Conservation (phyloP, 495 filamentous ascomycete species). For the Neurospora africana region DNA sequence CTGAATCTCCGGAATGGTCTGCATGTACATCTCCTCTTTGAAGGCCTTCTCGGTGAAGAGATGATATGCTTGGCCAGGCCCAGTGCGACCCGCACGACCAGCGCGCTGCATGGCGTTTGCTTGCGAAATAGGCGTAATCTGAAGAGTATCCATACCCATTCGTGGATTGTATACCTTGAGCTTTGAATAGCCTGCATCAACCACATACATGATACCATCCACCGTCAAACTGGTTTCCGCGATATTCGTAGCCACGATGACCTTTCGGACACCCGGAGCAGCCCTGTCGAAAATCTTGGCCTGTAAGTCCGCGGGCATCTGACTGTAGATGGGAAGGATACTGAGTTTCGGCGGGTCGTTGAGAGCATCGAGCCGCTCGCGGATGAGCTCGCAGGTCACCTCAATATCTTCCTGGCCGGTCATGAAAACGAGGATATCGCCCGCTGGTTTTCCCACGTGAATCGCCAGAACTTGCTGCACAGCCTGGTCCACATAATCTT, state of each 20-base stretch:
- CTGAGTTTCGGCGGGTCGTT: constrained; percentile 93
- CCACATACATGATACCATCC: constrained; percentile 98
- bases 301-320: constrained; percentile 97
- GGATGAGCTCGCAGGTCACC: constrained; percentile 84
- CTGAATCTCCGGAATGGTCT: constrained; percentile 97
- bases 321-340: constrained; percentile 96
- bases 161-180: constrained; percentile 97
- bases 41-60: constrained; percentile 92
- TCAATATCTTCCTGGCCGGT: constrained; percentile 99
- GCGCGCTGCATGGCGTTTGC: constrained; percentile 91
- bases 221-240: constrained; percentile 97
- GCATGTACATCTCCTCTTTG: constrained; percentile 93
- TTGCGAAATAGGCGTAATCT: constrained; percentile 96
- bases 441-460: constrained; percentile 81
- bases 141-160: constrained; percentile 98
- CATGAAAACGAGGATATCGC: constrained; percentile 98
- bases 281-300: constrained; percentile 96
- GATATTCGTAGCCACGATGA: constrained; percentile 98
- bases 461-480: constrained; percentile 97
- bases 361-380: constrained; percentile 77
- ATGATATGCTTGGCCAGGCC: constrained; percentile 90
- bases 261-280: constrained; percentile 82
- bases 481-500: constrained; percentile 95
- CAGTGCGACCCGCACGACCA: constrained; percentile 88
- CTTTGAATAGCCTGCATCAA: constrained; percentile 93